Base-by-base conservation (phyloP, 2,329 filamentous ascomycete species). In the Ceratocystis variospora region DNA sequence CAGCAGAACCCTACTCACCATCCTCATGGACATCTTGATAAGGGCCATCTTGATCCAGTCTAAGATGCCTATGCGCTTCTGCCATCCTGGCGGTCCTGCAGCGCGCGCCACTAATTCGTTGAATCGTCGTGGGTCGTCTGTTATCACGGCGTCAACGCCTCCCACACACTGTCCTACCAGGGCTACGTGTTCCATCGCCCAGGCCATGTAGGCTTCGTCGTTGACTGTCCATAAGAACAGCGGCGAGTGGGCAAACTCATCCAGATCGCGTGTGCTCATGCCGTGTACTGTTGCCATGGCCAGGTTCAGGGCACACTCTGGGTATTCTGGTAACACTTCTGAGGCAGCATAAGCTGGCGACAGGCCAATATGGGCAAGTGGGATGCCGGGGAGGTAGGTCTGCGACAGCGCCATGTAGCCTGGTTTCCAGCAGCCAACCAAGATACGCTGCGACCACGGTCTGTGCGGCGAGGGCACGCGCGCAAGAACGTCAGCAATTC, bases 151-250 rank as follows among this genome's bases (percentile, higher is more conserved):
- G 71, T 96, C 89, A 0, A 96, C 75, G 10, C 66, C 69, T 19
- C 71, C 68, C 19, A 68, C 15, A 15, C 53, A 57, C 28, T 68
- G 66, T 3, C 63, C 66, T 15, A 68, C 59, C 62, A 76, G 75
- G 68, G 72, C 72, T 3, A 71, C 70, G 45, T 66, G 48, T 31
- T 64, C 64, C 44, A 96, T 83, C 69, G 84, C 82, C 90, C 90
- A 96, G 71, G 85, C 81, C 92, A 97, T 96, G 75, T 85, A 83
- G 62, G 80, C 79, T 69, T 83, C 81, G 15, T 87, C 82, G 73
- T 97, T 96, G 63, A 96, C 88, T 0, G 92, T 96, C 93, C 93
- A 97, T 0, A 85, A 82, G 71, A 87, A 86, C 3, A 96, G 77
- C 3, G 82, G 80, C 25, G 87, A 81, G 17, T 79, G 76, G 1